Evolutionary conservation across 345 rosid genomes (phyloP).

Genomic region (Balakata baccata): DNA sequence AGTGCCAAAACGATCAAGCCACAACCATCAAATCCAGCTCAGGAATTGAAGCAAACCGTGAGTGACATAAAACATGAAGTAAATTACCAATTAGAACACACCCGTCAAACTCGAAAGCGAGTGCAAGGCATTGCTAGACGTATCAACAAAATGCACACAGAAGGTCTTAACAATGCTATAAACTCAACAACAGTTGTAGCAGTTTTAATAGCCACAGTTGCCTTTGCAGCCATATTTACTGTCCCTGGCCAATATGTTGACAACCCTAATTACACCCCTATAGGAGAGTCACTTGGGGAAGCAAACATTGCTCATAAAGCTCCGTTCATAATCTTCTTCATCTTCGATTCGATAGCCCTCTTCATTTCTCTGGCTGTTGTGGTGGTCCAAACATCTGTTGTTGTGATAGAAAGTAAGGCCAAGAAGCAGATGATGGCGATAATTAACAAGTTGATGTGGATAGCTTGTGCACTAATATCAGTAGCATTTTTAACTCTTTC

Average conservation of each 20-base stretch:
- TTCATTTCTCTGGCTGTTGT: slow-evolving; percentile 93
- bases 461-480: slow-evolving; percentile 77
- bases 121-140: slow-evolving; percentile 89
- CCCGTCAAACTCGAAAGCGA: slow-evolving; percentile 74
- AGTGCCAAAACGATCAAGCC: slow-evolving; percentile 60
- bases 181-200: slow-evolving; percentile 95
- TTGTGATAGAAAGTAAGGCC: slow-evolving; percentile 85
- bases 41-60: slow-evolving; percentile 84
- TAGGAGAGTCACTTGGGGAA: slow-evolving; percentile 62
- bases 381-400: slow-evolving; percentile 92
- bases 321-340: slow-evolving; percentile 69
- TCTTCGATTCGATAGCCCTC: slow-evolving; percentile 81
- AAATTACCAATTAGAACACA: slow-evolving; percentile 84
- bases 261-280: slow-evolving; percentile 32
- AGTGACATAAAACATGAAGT: slow-evolving; percentile 96
- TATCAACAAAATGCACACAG: slow-evolving; percentile 76
- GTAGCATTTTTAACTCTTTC: slow-evolving; percentile 77
- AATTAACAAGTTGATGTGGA: slow-evolving; percentile 93
- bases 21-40: slow-evolving; percentile 51
- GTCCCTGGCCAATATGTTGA: slow-evolving; percentile 87
- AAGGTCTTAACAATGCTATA: slow-evolving; percentile 91
- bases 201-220: slow-evolving; percentile 85
- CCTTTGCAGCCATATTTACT: slow-evolving; percentile 91
- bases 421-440: slow-evolving; percentile 95
- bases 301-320: slow-evolving; percentile 67